A percentile compares a stretch with the other conserved stretches of the same genome.
Conservation (phyloP, 2,329 filamentous ascomycete species). For the Coniochaeta prunicola region DNA sequence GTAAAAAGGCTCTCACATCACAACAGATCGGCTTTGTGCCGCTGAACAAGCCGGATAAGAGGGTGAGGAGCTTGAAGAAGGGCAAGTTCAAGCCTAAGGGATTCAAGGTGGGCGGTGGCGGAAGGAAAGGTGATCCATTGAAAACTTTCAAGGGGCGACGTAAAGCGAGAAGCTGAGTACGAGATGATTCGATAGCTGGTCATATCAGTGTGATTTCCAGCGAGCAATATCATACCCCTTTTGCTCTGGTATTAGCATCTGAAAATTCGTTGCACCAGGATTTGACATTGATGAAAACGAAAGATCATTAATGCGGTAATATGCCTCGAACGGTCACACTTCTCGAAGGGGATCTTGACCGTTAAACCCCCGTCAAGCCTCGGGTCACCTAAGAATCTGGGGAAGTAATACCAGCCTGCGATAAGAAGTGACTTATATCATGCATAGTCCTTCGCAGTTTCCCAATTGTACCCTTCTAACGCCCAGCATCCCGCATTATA, state of each 20-base stretch:
- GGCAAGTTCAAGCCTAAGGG: constrained; percentile 10
- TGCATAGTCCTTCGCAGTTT: background rate
- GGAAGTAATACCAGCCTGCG: background rate
- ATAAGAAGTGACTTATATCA: background rate
- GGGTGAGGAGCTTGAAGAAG: constrained; percentile 32
- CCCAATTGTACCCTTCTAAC: background rate
- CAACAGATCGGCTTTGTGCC: constrained; percentile 72
- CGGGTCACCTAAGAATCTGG: background rate
- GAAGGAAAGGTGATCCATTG: constrained; percentile 1
- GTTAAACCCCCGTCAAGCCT: background rate
- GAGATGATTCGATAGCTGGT: background rate
- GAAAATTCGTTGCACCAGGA: background rate
- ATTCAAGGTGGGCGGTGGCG: constrained; percentile 1
- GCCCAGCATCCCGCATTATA: background rate
- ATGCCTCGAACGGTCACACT: background rate
- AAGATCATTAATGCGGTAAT: background rate
- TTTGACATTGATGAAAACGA: background rate
- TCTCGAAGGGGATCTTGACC: background rate
- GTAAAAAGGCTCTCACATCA: constrained; percentile 58
- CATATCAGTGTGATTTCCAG: background rate
- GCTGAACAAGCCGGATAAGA: constrained; percentile 46
- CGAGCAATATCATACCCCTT: background rate
- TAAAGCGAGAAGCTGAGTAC: background rate
- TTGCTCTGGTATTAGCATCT: background rate
- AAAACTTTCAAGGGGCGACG: background rate